Conservation (phyloP, 768 basidiomycete genomes). For the Leucosporidium yakuticum region DNA sequence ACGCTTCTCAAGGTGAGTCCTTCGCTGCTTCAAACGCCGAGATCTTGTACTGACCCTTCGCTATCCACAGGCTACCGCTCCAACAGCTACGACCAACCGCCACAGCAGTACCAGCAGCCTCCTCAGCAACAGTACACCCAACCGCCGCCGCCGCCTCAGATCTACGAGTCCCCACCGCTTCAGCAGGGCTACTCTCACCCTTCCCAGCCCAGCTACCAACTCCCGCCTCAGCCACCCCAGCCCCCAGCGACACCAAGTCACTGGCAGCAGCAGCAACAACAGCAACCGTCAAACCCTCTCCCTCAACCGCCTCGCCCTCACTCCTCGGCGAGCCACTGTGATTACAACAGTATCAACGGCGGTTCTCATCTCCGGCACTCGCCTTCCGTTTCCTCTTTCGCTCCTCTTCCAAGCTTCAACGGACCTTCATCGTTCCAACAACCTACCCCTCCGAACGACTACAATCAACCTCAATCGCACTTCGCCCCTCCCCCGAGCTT, state of each 20-base stretch:
- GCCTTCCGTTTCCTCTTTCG: too few species aligned
- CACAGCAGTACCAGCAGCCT: background rate
- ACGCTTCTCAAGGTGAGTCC: constrained; percentile 16
- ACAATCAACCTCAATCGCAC: background rate
- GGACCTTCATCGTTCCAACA: background rate
- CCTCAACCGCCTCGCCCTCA: too few species aligned
- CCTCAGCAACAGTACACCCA: background rate
- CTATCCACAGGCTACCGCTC: background rate
- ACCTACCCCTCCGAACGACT: background rate
- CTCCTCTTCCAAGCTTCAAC: background rate
- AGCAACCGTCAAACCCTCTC: too few species aligned
- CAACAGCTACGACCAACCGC: background rate
- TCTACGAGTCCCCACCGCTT: too few species aligned
- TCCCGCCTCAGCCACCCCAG: too few species aligned
- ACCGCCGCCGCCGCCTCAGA: background rate
- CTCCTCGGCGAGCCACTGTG: too few species aligned
- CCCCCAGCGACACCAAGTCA: too few species aligned
- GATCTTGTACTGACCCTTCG: background rate
- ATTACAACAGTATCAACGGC: too few species aligned
- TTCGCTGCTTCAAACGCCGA: background rate
- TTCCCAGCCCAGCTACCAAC: background rate
- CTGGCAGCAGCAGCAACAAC: too few species aligned
- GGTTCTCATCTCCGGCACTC: too few species aligned
- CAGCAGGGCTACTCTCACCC: background rate
- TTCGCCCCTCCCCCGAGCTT: background rate